Evolutionary conservation across 2,329 filamentous ascomycete species (phyloP).

Genomic region (Rhexocercosporidium sp.): DNA sequence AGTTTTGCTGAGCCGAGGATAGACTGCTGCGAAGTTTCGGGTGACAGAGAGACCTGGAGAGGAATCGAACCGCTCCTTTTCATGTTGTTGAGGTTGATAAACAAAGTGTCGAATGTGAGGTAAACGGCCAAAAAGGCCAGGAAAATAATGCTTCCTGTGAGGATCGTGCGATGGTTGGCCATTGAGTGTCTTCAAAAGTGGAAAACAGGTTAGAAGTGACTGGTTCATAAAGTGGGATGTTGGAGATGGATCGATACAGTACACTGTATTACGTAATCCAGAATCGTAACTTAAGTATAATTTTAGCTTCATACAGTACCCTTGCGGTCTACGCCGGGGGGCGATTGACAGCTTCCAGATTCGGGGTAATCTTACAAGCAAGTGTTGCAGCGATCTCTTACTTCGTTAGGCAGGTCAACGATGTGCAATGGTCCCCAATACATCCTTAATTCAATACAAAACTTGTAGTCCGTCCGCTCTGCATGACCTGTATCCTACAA

Average conservation of each 20-base stretch:
- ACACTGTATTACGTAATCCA: not conserved
- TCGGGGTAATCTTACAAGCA: not conserved
- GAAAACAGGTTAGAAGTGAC: not conserved
- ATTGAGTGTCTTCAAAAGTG: not conserved
- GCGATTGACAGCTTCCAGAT: not conserved
- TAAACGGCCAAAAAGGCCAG: not conserved
- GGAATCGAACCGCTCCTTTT: too few species aligned
- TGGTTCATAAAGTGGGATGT: not conserved
- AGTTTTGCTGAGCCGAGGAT: constrained; percentile 8
- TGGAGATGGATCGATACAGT: not conserved
- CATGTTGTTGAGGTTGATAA: too few species aligned
- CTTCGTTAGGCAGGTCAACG: not conserved
- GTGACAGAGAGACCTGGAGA: not conserved
- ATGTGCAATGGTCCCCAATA: not conserved
- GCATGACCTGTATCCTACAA: too few species aligned
- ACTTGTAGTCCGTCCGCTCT: too few species aligned
- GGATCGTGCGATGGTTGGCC: not conserved
- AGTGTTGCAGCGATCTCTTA: constrained; percentile 2
- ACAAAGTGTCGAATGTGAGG: not conserved
- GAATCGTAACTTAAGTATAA: too few species aligned
- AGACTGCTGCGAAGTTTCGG: not conserved
- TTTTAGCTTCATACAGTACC: too few species aligned
- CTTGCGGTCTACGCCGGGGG: not conserved
- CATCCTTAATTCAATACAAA: too few species aligned
- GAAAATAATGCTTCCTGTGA: not conserved